Evolutionary conservation across 2,329 filamentous ascomycete species (phyloP).

Genomic region (Ophiostoma ulmi): DNA sequence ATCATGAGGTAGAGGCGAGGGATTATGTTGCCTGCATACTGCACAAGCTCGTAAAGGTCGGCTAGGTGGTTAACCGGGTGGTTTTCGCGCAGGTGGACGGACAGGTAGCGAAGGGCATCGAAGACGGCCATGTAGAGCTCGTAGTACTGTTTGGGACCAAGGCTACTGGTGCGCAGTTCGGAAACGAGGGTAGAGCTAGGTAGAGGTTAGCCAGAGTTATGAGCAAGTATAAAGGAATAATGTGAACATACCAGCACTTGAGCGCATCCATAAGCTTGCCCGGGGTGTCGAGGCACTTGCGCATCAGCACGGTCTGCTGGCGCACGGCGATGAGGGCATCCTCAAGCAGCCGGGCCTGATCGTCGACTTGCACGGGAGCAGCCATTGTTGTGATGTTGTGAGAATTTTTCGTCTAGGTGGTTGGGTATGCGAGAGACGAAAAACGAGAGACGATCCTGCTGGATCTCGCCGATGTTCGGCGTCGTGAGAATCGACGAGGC

Average conservation of each 20-base stretch:
- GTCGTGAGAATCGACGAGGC: conserved; percentile 10
- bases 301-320: conserved; percentile 95
- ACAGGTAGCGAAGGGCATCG: conserved; percentile 92
- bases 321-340: conserved; percentile 94
- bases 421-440: neutral
- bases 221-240: neutral
- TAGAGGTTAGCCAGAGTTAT: conserved; percentile 16
- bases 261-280: conserved; percentile 99
- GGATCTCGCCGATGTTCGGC: conserved; percentile 20
- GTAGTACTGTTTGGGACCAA: conserved; percentile 99
- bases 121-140: conserved; percentile 99
- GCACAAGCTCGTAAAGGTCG: conserved; percentile 94
- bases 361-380: conserved; percentile 61
- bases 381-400: conserved; percentile 23
- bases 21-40: conserved; percentile 94
- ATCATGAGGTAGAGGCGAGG: conserved; percentile 98
- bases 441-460: conserved; percentile 11
- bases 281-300: conserved; percentile 92
- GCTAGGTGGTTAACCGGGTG: conserved; percentile 97
- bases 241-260: conserved; percentile 81
- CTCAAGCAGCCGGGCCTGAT: conserved; percentile 88
- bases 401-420: neutral
- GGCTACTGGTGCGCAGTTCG: conserved; percentile 92
- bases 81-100: conserved; percentile 92
- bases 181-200: conserved; percentile 90